Evolutionary conservation across 805 yeast genomes (phyloP), one percentile per base, ranked within the genome.

Genomic region (Lachancea lanzarotensis): DNA sequence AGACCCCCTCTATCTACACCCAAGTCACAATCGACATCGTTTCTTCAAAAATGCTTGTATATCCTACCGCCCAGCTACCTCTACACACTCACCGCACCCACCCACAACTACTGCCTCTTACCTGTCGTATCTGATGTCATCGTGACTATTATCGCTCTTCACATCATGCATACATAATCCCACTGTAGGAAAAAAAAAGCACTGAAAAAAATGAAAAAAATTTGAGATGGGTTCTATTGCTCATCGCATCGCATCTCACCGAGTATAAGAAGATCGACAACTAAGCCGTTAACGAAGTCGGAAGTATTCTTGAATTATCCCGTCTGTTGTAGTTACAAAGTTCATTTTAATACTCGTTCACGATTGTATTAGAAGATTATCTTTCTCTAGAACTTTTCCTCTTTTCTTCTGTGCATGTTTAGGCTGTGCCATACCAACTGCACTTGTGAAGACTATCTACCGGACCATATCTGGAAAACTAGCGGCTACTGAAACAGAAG

Each of bases 391-490:
- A n/a, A n/a, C n/a, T n/a, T n/a, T 25, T 18, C 13, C 13, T 20
- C 15, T 10, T 19, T 10, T 32, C 17, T 39, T 3, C 19, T 39
- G 46, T 60, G 52, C 54, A 62, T 62, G 66, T 62, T 62, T 51
- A 62, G 53, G 47, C 55, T 56, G 42, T 59, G 60, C 38, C 48
- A 53, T 52, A 59, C 65, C 34, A 50, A 53, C 52, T 59, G 55
- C 56, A 71, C 74, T 52, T 68, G 73, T 55, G 71, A 70, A 65
- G 75, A 71, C 69, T 71, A 71, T 62, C 62, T 71, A 48, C 68
- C 74, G 53, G 75, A 73, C 62, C 77, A 73, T 65, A 67, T 74
- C 62, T 74, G 78, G 78, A 74, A 73, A 59, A 71, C 75, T 52
- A 67, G 61, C 60, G 66, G 69, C 59, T 64, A 63, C 52, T 71